Conservation (phyloP, 1,284 basidiomycete genomes). For the Marasmius tenuissimus region DNA sequence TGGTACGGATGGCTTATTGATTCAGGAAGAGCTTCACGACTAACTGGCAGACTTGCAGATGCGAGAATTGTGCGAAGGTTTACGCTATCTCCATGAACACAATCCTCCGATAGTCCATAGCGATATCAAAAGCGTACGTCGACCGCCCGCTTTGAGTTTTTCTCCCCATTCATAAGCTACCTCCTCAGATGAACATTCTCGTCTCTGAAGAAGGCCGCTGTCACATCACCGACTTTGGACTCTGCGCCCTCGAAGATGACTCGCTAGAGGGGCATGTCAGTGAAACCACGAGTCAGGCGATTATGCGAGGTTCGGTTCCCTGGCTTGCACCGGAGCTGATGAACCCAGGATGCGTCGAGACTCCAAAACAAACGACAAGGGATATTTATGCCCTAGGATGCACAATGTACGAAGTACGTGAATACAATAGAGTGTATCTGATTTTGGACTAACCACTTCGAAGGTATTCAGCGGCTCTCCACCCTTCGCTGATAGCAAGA, state of each 20-base stretch:
- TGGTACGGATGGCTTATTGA: conserved; percentile 11
- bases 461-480: neutral
- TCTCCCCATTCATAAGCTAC: neutral
- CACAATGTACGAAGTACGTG: conserved; percentile 8
- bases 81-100: conserved; percentile 16
- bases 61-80: conserved; percentile 9
- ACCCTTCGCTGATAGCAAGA: neutral
- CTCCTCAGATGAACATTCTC: conserved; percentile 7
- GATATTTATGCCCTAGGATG: conserved; percentile 12
- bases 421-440: neutral
- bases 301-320: conserved; percentile 1
- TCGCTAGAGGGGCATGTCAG: neutral
- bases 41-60: conserved; percentile 3
- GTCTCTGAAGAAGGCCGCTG: conserved; percentile 1
- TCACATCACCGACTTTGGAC: conserved; percentile 10
- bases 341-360: neutral
- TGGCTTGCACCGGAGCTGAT: conserved; percentile 9
- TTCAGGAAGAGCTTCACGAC: neutral
- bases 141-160: neutral
- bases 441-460: neutral
- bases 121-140: conserved; percentile 18
- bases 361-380: neutral
- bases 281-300: neutral
- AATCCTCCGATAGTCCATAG: conserved; percentile 16
- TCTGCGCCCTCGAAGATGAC: neutral